Base-by-base conservation (phyloP, 345 rosid species). In the Leavenworthia alabamica region DNA sequence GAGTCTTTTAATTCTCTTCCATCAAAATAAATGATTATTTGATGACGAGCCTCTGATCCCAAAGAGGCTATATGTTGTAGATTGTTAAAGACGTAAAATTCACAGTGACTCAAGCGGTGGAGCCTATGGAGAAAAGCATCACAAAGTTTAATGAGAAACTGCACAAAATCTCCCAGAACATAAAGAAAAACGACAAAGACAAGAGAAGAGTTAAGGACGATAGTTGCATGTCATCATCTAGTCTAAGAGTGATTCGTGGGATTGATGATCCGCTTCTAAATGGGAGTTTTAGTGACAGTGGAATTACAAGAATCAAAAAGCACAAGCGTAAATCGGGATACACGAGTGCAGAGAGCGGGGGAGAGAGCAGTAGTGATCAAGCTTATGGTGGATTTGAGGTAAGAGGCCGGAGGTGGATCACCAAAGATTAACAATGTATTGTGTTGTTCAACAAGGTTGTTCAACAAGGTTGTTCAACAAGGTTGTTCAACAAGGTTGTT, bases 321-420 rank as follows among this genome's bases (percentile, higher is more conserved):
- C 83, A 81, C 41, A 83, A 83, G 22, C 72, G 75, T 5, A 89
- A 81, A 67, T 75, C 97, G 4, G 97, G 88, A 47, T 74, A 84
- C 63, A 73, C 86, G 1, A 84, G 96, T 35, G 90, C 79, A 12
- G 99, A 85, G 70, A 93, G 97, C 48, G 99, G 99, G 37, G 97
- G 99, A 66, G 97, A 93, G 76, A 85, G 99, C 75, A 86, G 96
- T 74, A 83, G 90, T 36, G 97, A 93, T 60, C 97, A 89, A 68
- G 81, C 80, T 74, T 81, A 77, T 61, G 81, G 84, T 50, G 88
- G 85, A 35, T 83, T 72, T 70, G 86, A 81, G 55, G 76, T 82
- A 42, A 74, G 96, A 46, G 99, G 96, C 35, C 70, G 71, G 23
- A 81, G 97, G 73, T 93, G 96, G 99, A 75, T 85, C 67, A 89